These are phyloP conservation scores for Grosmannia huntii DNA, from an alignment of 2,329 filamentous ascomycete species.

Conservation along the genomic window DNA sequence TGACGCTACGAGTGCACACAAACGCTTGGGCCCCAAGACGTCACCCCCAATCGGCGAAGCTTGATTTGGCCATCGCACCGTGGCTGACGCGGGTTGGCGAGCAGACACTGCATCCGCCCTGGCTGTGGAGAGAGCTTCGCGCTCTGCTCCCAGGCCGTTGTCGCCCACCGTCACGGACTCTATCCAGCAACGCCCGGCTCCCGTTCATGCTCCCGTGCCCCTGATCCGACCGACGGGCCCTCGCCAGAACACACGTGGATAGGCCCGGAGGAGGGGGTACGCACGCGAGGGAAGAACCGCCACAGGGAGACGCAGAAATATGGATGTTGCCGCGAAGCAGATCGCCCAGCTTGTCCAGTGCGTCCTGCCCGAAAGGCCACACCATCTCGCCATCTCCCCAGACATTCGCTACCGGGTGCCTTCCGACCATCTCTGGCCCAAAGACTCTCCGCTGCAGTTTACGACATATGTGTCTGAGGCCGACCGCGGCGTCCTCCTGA, in stretches of 20 bases:
- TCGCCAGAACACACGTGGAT: background rate
- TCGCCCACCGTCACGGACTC: background rate
- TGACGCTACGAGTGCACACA: background rate
- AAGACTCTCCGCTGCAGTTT: constrained; percentile 37
- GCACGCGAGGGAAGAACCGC: background rate
- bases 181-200: background rate
- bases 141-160: constrained; percentile 14
- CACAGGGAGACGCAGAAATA: constrained; percentile 8
- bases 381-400: constrained; percentile 37
- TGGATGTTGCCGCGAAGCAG: constrained; percentile 14
- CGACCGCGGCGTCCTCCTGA: constrained; percentile 44
- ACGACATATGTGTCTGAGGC: constrained; percentile 43
- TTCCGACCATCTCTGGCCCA: constrained; percentile 26
- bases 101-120: background rate
- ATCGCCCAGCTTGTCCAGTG: constrained; percentile 14
- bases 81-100: background rate
- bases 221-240: background rate
- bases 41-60: background rate
- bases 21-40: background rate
- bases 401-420: constrained; percentile 33
- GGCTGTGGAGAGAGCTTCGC: constrained; percentile 15
- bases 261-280: constrained; percentile 2
- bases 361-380: constrained; percentile 16
- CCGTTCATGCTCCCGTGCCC: background rate
- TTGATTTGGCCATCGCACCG: background rate